Percentiles rank a stretch among this genome's conserved stretches.
These are phyloP conservation scores for Nigrospora sphaerica DNA, from an alignment of 2,329 filamentous ascomycete species.

Conservation along the genomic window DNA sequence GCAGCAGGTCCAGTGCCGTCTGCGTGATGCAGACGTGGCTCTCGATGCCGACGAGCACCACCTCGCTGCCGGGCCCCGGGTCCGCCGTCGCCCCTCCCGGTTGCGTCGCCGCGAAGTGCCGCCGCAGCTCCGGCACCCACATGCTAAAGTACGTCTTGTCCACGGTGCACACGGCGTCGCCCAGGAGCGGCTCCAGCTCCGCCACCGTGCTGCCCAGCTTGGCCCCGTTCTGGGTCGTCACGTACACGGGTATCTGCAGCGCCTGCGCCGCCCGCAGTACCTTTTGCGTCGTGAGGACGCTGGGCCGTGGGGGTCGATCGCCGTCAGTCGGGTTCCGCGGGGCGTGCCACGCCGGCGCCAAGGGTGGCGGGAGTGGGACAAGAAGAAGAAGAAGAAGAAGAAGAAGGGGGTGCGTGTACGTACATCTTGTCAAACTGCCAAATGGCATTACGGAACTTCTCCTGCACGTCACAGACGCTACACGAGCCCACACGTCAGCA, in stretches of 20 bases:
- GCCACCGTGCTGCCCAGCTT: slow-evolving; percentile 75
- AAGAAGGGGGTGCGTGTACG: slow-evolving; percentile 11
- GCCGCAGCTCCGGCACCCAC: slow-evolving; percentile 62
- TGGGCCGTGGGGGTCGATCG: slow-evolving; percentile 24
- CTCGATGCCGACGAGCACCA: slow-evolving; percentile 86
- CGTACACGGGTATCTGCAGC: slow-evolving; percentile 71
- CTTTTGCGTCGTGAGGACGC: slow-evolving; percentile 61
- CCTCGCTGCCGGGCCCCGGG: slow-evolving; percentile 39
- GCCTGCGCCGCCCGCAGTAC: slow-evolving; percentile 57
- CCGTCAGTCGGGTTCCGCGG: neutral
- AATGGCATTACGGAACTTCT: slow-evolving; percentile 81
- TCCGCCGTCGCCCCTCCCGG: slow-evolving; percentile 16
- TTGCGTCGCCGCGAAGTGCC: slow-evolving; percentile 16
- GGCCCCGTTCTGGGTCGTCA: slow-evolving; percentile 76
- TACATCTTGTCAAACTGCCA: slow-evolving; percentile 80
- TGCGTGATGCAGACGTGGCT: slow-evolving; percentile 92
- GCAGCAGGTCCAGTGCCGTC: slow-evolving; percentile 75
- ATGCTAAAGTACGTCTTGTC: slow-evolving; percentile 94
- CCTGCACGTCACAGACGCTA: slow-evolving; percentile 91
- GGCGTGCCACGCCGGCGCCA: no score
- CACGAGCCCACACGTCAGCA: neutral
- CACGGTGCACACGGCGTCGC: slow-evolving; percentile 46
- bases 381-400: neutral
- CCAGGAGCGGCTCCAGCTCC: slow-evolving; percentile 54
- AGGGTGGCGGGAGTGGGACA: neutral